Conservation (phyloP, 768 basidiomycete genomes). For the Rhodotorula diobovata region DNA sequence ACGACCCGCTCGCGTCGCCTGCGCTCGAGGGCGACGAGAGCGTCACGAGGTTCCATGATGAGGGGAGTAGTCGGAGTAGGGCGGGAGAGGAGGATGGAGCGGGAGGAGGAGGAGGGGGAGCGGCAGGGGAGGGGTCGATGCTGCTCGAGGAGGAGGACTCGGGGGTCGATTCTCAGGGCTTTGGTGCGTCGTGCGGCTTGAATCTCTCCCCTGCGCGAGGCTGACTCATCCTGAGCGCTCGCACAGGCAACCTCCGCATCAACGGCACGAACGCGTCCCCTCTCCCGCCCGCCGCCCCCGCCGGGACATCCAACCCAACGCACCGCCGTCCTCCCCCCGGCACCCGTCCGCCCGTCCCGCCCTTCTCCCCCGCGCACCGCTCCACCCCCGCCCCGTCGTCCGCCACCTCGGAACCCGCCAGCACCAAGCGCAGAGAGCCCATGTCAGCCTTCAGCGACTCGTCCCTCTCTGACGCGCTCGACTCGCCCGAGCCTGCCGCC, state of each 20-base stretch:
- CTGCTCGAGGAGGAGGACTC: constrained; percentile 6
- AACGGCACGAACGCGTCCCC: background rate
- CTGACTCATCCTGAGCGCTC: background rate
- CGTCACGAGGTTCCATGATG: background rate
- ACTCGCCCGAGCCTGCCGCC: background rate
- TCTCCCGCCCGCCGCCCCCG: background rate
- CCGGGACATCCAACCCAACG: background rate
- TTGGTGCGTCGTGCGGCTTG: constrained; percentile 4
- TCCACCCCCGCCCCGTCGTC: too few species aligned
- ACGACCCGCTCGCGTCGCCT: constrained; percentile 4
- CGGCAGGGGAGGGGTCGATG: too few species aligned
- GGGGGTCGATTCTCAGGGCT: constrained; percentile 28
- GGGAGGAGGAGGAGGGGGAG: too few species aligned
- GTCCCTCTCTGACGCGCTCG: background rate
- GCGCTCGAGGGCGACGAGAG: background rate
- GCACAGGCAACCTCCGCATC: background rate
- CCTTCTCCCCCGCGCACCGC: background rate
- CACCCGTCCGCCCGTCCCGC: background rate
- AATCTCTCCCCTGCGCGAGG: too few species aligned
- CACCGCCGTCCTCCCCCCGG: background rate
- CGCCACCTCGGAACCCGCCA: too few species aligned
- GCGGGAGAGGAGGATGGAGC: background rate
- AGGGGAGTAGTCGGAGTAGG: background rate
- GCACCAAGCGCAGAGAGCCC: background rate
- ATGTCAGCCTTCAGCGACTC: constrained; percentile 11